Evolutionary conservation across 1,284 basidiomycete genomes (phyloP).

Genomic region (Pyrrhoderma noxium): DNA sequence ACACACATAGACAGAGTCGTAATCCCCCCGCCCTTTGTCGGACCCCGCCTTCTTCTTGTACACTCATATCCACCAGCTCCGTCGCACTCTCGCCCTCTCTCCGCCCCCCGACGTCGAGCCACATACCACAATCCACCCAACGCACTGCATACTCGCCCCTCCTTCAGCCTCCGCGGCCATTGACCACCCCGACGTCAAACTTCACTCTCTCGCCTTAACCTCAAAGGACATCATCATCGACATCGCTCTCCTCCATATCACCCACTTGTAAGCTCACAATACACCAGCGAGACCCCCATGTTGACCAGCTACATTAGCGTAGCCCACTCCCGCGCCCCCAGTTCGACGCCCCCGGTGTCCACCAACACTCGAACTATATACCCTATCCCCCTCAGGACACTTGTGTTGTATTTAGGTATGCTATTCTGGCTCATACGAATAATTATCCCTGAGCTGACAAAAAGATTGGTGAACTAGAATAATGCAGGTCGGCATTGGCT

Average conservation of each 20-base stretch:
- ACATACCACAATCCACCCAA: too few species aligned
- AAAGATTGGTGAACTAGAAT: neutral
- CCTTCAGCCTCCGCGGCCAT: too few species aligned
- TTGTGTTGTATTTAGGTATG: neutral
- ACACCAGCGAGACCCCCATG: neutral
- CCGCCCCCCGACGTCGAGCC: neutral
- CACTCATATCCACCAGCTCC: neutral
- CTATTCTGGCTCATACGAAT: neutral
- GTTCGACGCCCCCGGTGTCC: neutral
- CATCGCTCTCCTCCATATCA: neutral
- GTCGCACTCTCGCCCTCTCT: neutral
- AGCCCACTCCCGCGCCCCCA: neutral
- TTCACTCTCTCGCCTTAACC: neutral
- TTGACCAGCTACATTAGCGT: neutral
- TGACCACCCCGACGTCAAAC: too few species aligned
- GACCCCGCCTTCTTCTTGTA: neutral
- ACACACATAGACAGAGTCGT: too few species aligned
- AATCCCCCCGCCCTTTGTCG: neutral
- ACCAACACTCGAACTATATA: neutral
- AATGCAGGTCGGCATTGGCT: slow-evolving; percentile 20
- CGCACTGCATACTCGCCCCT: too few species aligned
- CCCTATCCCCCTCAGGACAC: neutral
- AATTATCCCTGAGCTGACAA: neutral
- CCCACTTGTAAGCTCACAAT: neutral
- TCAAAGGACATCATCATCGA: neutral